Conservation (phyloP, 805 yeast species). For the Candida broadrunensis region DNA sequence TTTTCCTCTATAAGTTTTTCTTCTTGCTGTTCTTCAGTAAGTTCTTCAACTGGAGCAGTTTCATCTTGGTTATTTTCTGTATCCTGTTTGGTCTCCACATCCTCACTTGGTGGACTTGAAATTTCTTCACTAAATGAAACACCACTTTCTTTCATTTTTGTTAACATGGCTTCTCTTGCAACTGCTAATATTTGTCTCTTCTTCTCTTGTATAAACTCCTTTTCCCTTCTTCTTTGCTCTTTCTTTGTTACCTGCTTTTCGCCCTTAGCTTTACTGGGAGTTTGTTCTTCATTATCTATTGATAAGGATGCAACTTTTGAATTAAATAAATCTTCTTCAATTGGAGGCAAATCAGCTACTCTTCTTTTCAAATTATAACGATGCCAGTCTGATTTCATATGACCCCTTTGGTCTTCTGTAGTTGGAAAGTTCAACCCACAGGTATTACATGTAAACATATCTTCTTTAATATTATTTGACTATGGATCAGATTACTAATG, state of each 20-base stretch:
- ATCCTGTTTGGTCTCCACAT: constrained; percentile 3
- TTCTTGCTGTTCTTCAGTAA: constrained; percentile 28
- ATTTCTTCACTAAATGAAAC: constrained; percentile 13
- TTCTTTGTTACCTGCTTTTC: constrained; percentile 42
- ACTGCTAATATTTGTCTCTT: constrained; percentile 46
- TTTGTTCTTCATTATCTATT: constrained; percentile 13
- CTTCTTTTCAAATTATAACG: constrained; percentile 92
- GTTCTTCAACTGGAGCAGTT: constrained; percentile 5
- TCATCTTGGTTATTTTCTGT: neutral
- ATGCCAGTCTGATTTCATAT: constrained; percentile 99
- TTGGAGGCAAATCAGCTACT: constrained; percentile 61
- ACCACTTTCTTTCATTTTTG: constrained; percentile 23
- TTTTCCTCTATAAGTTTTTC: constrained; percentile 46
- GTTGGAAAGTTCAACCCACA: constrained; percentile 78
- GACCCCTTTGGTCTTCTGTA: constrained; percentile 84
- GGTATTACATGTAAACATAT: constrained; percentile 71
- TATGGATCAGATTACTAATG: too few relatives aligned
- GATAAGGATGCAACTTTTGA: constrained; percentile 21
- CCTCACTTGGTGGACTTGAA: constrained; percentile 3
- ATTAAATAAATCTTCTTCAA: constrained; percentile 40
- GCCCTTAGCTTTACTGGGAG: constrained; percentile 15
- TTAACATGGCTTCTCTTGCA: constrained; percentile 42
- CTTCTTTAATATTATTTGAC: too few relatives aligned
- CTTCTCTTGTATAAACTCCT: constrained; percentile 47
- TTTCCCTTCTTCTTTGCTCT: constrained; percentile 48